Base-by-base conservation (phyloP, 768 basidiomycete genomes). In the Steccherinum ochraceum region DNA sequence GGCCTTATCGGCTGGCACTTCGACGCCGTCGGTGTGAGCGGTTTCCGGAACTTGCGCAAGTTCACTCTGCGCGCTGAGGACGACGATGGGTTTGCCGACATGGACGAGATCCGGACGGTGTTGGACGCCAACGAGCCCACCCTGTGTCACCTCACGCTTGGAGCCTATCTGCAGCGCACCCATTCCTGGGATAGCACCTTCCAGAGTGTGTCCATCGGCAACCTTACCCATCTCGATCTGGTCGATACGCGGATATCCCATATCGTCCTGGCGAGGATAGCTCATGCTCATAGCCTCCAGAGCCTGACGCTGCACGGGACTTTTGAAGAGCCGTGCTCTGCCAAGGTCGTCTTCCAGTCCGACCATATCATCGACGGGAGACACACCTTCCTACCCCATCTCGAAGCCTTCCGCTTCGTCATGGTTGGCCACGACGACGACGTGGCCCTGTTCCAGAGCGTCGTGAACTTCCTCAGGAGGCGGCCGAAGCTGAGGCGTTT, bases 1-100 rank as follows among this genome's bases (percentile, higher is more conserved):
- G 83, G 82, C 13, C 74, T 84, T 23, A 80, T 86, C 42, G 84
- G 84, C 1, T 86, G 81, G 80, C 84, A 86, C 64, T 86, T 86
- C 56, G 84, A 84, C 56, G 83, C 83, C 12, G 78, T 79, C 11
- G 83, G 82, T 30, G 81, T 85, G 30, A 57, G 79, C n/a, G 72
- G 74, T 1, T 84, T 86, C 67, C 68, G 64, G 7, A 72, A 76
- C 46, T 70, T 86, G 13, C 75, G 73, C 49, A 81, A 81, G 60
- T 84, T 86, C 67, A 83, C 81, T 20, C 69, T 86, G 12, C 75
- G 83, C 12, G 82, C 83, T 1, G 82, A 84, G 57, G 83, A 85
- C 62, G 81, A 84, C 65, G 81, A 84, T 53, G 83, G 84, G 10
- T 80, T 79, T 55, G 83, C 83, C 1, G 80, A 83, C 55, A 83